Evolutionary conservation across 2,329 filamentous ascomycete genomes (phyloP).

Genomic region (Cladosporium sp.): DNA sequence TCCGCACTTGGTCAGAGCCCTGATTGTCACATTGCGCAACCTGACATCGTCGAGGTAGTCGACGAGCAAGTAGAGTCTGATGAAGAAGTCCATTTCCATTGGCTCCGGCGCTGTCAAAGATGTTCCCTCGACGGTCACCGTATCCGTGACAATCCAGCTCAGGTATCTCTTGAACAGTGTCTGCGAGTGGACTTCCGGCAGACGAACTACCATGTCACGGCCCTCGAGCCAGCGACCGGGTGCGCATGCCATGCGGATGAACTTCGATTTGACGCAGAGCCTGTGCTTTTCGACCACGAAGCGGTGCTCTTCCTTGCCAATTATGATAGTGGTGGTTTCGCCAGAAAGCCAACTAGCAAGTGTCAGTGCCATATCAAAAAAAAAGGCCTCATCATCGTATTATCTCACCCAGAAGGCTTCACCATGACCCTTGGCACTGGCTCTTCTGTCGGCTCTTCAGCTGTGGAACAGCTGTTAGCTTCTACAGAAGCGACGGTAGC

Average conservation of each 20-base stretch:
- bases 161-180: slow-evolving; percentile 2
- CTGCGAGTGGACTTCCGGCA: slow-evolving; percentile 15
- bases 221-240: slow-evolving; percentile 11
- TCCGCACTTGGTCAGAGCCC: not conserved
- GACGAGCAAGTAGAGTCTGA: not conserved
- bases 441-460: too few relatives aligned
- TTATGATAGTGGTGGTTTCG: slow-evolving; percentile 13
- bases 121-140: not conserved
- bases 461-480: too few relatives aligned
- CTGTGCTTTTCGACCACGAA: slow-evolving; percentile 19
- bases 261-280: slow-evolving; percentile 15
- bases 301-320: slow-evolving; percentile 7
- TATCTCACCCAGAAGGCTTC: too few relatives aligned
- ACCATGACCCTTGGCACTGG: too few relatives aligned
- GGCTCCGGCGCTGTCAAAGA: not conserved
- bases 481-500: too few relatives aligned
- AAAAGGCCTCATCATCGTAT: not conserved
- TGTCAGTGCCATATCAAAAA: not conserved
- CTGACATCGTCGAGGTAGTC: not conserved
- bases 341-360: not conserved
- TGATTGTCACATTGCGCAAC: not conserved
- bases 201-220: slow-evolving; percentile 18
- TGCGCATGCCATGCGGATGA: slow-evolving; percentile 20
- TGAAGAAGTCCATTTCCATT: not conserved
- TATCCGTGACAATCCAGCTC: slow-evolving; percentile 1